These are phyloP conservation scores for Clavariopsis aquatica DNA, from an alignment of 495 filamentous ascomycete species.

Conservation along the genomic window DNA sequence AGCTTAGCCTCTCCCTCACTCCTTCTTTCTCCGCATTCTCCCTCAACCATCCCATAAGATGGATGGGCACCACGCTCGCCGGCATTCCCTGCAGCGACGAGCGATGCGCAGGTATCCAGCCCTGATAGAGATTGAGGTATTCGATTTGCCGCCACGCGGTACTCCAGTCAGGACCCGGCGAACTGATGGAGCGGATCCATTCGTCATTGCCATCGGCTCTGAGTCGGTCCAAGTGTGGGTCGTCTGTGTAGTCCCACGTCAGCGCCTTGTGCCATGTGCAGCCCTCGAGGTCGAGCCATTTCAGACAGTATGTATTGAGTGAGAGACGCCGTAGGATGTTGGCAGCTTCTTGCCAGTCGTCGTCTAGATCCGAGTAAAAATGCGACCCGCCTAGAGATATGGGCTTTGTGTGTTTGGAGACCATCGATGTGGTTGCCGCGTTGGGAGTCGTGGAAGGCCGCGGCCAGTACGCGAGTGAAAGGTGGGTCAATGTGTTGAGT, in stretches of 20 bases:
- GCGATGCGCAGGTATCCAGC: conserved; percentile 46
- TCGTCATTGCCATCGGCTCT: background rate
- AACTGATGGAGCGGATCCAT: background rate
- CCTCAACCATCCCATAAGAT: conserved; percentile 30
- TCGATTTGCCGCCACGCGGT: conserved; percentile 54
- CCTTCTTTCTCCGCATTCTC: conserved; percentile 7
- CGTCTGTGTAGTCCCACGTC: conserved; percentile 41
- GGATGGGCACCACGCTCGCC: conserved; percentile 14
- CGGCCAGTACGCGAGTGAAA: conserved; percentile 82
- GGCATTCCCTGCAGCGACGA: conserved; percentile 23
- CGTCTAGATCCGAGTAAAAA: conserved; percentile 64
- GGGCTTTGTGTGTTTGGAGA: conserved; percentile 50
- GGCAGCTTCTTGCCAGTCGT: conserved; percentile 71
- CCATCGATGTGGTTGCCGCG: conserved; percentile 53
- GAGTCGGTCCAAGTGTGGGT: background rate
- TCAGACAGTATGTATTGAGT: conserved; percentile 64
- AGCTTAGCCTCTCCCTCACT: background rate
- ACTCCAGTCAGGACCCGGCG: conserved; percentile 54
- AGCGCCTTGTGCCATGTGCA: conserved; percentile 75
- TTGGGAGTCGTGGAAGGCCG: conserved; percentile 66
- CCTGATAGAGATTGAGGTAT: conserved; percentile 54
- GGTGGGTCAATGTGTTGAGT: conserved; percentile 67
- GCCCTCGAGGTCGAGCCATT: conserved; percentile 79
- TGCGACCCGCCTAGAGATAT: conserved; percentile 64
- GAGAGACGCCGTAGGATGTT: conserved; percentile 69